Percentiles rank a stretch among this genome's conserved stretches.
Conservation (phyloP, 179 eudicot genomes). For the Spergularia azorica region DNA sequence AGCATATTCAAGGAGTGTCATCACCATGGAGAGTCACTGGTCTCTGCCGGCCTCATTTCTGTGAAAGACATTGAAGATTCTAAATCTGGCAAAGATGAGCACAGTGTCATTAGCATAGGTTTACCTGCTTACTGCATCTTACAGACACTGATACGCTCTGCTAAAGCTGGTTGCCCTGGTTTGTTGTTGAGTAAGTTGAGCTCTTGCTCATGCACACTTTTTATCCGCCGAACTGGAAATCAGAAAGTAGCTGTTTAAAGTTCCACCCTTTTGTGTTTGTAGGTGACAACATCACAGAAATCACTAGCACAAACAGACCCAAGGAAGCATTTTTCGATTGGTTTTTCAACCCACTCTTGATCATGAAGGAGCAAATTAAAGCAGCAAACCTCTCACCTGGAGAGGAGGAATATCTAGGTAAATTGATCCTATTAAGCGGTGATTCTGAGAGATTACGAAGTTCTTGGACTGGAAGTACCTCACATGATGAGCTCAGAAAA, state of each 20-base stretch:
- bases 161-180: conserved; percentile 65
- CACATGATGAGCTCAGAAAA: conserved; percentile 59
- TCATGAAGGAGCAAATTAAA: conserved; percentile 85
- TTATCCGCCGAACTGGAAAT: not conserved
- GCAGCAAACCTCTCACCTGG: conserved; percentile 67
- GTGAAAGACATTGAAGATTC: conserved; percentile 76
- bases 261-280: conserved; percentile 25
- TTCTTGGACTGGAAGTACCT: conserved; percentile 39
- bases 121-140: conserved; percentile 81
- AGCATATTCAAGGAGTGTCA: conserved; percentile 61
- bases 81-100: conserved; percentile 51
- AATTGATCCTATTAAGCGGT: conserved; percentile 58
- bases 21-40: conserved; percentile 60
- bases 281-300: conserved; percentile 74
- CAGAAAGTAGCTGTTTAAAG: not conserved
- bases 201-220: not conserved
- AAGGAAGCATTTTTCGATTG: conserved; percentile 77
- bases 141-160: conserved; percentile 72
- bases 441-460: conserved; percentile 52
- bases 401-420: conserved; percentile 75
- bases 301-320: conserved; percentile 77
- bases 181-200: conserved; percentile 59
- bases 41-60: conserved; percentile 62
- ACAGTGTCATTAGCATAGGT: conserved; percentile 62
- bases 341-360: conserved; percentile 83